phyloP scores from a whole-genome alignment of 805 yeast species.

The Candida sonorensis region DNA sequence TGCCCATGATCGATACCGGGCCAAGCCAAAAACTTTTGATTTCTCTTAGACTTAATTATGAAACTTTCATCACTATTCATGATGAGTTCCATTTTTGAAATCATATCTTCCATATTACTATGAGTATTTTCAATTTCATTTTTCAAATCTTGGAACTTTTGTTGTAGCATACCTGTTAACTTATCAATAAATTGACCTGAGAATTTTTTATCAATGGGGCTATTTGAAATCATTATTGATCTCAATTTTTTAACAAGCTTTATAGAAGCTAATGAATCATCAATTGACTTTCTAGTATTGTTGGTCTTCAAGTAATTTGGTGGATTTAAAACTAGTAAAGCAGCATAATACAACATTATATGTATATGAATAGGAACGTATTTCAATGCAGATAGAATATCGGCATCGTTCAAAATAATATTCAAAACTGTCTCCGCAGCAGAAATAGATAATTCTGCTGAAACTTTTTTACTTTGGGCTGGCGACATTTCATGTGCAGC shows the following conservation, averaged over 20 bases:
- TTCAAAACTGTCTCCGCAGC: slow-evolving; percentile 61
- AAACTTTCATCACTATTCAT: slow-evolving; percentile 13
- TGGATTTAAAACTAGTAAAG: slow-evolving; percentile 46
- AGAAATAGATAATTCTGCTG: slow-evolving; percentile 44
- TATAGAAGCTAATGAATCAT: slow-evolving; percentile 31
- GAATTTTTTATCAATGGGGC: slow-evolving; percentile 48
- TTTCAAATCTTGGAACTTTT: slow-evolving; percentile 21
- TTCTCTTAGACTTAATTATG: slow-evolving; percentile 12
- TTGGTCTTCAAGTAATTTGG: slow-evolving; percentile 27
- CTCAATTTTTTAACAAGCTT: slow-evolving; percentile 38
- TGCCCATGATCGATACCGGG: slow-evolving; percentile 66
- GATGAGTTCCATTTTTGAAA: slow-evolving; percentile 10
- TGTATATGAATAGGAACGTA: slow-evolving; percentile 71
- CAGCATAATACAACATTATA: slow-evolving; percentile 64
- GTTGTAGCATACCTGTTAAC: slow-evolving; percentile 21
- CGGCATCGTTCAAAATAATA: slow-evolving; percentile 51
- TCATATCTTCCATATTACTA: slow-evolving; percentile 5
- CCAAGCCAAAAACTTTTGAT: slow-evolving; percentile 44
- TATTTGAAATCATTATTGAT: slow-evolving; percentile 33
- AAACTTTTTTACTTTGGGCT: slow-evolving; percentile 20
- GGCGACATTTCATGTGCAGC: slow-evolving; percentile 18
- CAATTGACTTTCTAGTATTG: slow-evolving; percentile 15
- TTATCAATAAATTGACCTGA: slow-evolving; percentile 35
- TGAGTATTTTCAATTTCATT: slow-evolving; percentile 8
- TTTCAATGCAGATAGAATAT: slow-evolving; percentile 46